Evolutionary conservation across 805 yeast genomes (phyloP).

Genomic region (Ogataea haglerorum): DNA sequence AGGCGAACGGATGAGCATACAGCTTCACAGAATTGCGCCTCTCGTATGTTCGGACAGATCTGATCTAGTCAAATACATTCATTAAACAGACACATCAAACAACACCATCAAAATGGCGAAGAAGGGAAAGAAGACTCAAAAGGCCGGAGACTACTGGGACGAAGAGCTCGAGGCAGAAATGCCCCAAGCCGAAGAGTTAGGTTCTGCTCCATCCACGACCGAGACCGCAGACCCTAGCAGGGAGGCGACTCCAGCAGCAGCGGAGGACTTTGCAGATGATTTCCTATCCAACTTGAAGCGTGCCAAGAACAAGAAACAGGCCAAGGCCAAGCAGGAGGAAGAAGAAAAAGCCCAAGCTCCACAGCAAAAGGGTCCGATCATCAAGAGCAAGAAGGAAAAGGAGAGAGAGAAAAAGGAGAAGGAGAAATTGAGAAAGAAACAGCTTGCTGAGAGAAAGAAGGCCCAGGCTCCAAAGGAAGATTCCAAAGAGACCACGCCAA

Average conservation of each 20-base stretch:
- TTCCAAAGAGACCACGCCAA: conserved; percentile 12
- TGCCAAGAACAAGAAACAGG: conserved; percentile 74
- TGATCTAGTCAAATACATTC: conserved; percentile 11
- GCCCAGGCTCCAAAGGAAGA: conserved; percentile 35
- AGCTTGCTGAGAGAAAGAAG: conserved; percentile 82
- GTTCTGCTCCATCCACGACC: conserved; percentile 35
- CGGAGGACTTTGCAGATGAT: conserved; percentile 54
- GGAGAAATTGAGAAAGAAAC: conserved; percentile 88
- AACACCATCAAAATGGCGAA: conserved; percentile 42
- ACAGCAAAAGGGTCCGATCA: conserved; percentile 50
- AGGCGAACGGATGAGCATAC: conserved; percentile 13
- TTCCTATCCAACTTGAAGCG: conserved; percentile 81
- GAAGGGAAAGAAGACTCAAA: conserved; percentile 60
- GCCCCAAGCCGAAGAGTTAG: conserved; percentile 53
- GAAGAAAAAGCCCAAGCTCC: conserved; percentile 37
- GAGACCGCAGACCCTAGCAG: conserved; percentile 25
- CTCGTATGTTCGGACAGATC: conserved; percentile 17
- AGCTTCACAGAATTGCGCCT: conserved; percentile 7
- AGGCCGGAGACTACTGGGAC: conserved; percentile 78
- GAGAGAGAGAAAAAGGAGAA: conserved; percentile 93
- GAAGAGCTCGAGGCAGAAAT: conserved; percentile 58
- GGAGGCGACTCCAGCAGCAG: conserved; percentile 32
- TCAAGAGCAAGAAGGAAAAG: conserved; percentile 89
- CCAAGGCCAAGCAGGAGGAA: conserved; percentile 60
- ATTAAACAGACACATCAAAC: conserved; percentile 5